phyloP scores from a whole-genome alignment of 257 asterid species.

The Solanum gracilifrons region DNA sequence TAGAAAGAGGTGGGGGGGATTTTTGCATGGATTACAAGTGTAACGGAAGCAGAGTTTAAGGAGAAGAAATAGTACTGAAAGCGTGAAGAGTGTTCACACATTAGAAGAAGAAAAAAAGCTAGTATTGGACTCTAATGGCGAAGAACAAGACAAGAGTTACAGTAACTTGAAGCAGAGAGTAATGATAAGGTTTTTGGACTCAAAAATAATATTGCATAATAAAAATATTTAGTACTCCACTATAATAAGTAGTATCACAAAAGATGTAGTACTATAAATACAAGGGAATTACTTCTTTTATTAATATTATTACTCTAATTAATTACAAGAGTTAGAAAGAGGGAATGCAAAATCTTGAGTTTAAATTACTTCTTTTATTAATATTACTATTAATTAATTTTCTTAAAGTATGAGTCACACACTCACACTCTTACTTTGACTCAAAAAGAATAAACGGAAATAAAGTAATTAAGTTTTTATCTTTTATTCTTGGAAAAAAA shows the following conservation, averaged over 20 bases:
- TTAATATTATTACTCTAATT: no score
- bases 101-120: neutral
- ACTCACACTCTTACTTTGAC: neutral
- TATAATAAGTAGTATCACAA: no score
- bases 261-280: no score
- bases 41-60: neutral
- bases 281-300: neutral
- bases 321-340: neutral
- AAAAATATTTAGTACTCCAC: no score
- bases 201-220: neutral
- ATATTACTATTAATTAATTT: neutral
- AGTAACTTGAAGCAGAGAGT: neutral
- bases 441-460: neutral
- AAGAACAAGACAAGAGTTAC: neutral
- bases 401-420: neutral
- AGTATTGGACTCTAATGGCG: neutral
- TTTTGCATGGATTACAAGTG: slow-evolving; percentile 3
- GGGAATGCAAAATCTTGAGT: neutral
- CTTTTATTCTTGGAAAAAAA: neutral
- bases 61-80: neutral
- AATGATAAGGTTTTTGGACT: neutral
- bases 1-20: neutral
- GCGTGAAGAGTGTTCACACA: neutral
- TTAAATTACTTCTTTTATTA: neutral
- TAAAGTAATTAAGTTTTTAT: neutral